These are phyloP conservation scores for Cupressus sempervirens DNA, from an alignment of 75 land plant species.

Conservation along the genomic window DNA sequence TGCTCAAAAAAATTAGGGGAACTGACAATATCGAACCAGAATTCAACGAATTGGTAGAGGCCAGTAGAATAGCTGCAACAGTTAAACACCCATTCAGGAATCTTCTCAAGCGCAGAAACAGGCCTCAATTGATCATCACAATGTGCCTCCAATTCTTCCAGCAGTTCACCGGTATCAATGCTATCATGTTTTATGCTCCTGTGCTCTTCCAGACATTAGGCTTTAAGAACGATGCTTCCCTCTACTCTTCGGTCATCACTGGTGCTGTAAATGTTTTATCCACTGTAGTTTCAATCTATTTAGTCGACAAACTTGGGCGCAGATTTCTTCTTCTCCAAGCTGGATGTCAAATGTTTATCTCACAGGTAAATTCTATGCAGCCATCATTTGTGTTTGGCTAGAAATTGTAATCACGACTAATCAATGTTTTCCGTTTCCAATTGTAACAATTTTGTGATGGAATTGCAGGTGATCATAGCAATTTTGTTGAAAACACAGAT, in stretches of 20 bases:
- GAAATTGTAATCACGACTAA: too few relatives aligned
- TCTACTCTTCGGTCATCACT: conserved; percentile 36
- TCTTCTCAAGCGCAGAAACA: conserved; percentile 38
- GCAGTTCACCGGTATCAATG: conserved; percentile 68
- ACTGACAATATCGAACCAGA: conserved; percentile 29
- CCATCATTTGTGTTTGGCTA: too few relatives aligned
- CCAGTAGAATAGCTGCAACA: conserved; percentile 41
- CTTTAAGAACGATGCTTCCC: too few relatives aligned
- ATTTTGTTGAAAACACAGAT: conserved; percentile 20
- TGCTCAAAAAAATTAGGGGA: conserved; percentile 45
- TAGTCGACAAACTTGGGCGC: conserved; percentile 37
- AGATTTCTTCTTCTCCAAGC: conserved; percentile 39
- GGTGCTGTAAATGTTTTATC: conserved; percentile 41
- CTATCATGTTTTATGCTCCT: conserved; percentile 72
- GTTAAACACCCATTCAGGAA: conserved; percentile 76
- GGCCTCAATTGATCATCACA: conserved; percentile 66
- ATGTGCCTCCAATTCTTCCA: conserved; percentile 47
- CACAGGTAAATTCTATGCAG: conserved; percentile 23
- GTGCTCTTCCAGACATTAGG: conserved; percentile 30
- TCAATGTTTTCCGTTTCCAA: too few relatives aligned
- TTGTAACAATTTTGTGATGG: neutral
- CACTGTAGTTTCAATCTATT: conserved; percentile 9
- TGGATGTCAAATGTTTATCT: conserved; percentile 49
- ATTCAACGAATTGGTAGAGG: conserved; percentile 33
- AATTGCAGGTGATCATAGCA: conserved; percentile 16